Conservation (phyloP, 441 rosid genomes). For the Croton laevigatus region DNA sequence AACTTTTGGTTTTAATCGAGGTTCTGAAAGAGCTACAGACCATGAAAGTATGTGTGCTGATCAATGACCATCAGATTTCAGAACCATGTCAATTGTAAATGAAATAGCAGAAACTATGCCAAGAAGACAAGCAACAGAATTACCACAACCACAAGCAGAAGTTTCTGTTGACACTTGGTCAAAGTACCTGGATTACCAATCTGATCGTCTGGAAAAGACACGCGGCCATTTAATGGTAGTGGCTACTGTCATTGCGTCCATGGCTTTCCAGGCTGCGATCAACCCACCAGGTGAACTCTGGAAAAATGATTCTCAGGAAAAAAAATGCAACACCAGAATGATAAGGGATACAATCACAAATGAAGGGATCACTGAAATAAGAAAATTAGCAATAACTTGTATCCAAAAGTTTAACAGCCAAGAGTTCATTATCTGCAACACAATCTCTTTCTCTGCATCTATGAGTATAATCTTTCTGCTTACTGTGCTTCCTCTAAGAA, state of each 20-base stretch:
- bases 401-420: background rate
- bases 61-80: background rate
- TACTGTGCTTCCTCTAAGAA: constrained; percentile 34
- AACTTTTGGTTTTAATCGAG: background rate
- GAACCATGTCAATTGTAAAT: background rate
- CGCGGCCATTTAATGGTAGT: constrained; percentile 37
- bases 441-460: constrained; percentile 31
- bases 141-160: background rate
- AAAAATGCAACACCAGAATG: background rate
- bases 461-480: constrained; percentile 37
- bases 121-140: background rate
- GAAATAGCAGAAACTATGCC: background rate
- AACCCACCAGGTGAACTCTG: constrained; percentile 41
- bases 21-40: background rate
- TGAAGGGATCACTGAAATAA: constrained; percentile 1
- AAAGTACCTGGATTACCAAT: background rate
- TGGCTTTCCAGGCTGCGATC: constrained; percentile 40
- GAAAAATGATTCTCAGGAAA: background rate
- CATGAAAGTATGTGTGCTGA: no score
- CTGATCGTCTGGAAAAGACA: constrained; percentile 33
- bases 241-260: constrained; percentile 45
- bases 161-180: background rate
- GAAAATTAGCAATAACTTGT: constrained; percentile 24
- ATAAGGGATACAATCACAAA: background rate
- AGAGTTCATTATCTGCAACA: constrained; percentile 9